These are phyloP conservation scores for Pythium dissotocum DNA, from an alignment of 352 stramenopile genomes.

Conservation along the genomic window DNA sequence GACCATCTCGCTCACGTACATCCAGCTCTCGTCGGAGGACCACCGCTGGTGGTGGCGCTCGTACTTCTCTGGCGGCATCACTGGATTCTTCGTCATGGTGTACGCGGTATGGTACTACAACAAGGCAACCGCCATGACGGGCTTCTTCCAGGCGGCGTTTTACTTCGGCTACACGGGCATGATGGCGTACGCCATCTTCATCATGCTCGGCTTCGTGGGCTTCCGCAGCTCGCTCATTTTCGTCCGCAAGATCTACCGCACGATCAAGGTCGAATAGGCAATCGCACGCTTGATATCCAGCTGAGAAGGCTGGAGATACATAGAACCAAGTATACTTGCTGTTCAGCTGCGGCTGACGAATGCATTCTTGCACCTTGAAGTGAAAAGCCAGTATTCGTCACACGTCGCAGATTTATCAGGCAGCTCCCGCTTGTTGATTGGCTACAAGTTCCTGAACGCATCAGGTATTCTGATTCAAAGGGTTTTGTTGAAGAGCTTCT, in stretches of 20 bases:
- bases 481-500: neutral
- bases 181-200: constrained; percentile 96
- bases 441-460: neutral
- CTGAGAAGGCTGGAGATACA: neutral
- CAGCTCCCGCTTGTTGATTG: neutral
- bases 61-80: constrained; percentile 94
- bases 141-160: constrained; percentile 95
- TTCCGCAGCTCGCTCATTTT: constrained; percentile 96
- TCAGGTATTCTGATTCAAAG: neutral
- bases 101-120: constrained; percentile 98
- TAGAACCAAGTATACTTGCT: neutral
- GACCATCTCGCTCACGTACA: constrained; percentile 97
- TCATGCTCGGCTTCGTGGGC: constrained; percentile 96
- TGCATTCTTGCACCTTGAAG: neutral
- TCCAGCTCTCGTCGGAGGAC: constrained; percentile 96
- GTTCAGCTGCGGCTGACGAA: neutral
- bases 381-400: neutral
- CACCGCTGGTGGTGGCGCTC: constrained; percentile 97
- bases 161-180: constrained; percentile 99
- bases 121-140: constrained; percentile 93
- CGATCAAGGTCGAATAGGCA: constrained; percentile 95
- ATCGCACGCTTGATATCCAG: neutral
- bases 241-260: constrained; percentile 97
- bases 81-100: constrained; percentile 93
- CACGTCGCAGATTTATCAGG: neutral